Evolutionary conservation across 108 stramenopile species (phyloP).

Genomic region (Aureococcus anophagefferens): DNA sequence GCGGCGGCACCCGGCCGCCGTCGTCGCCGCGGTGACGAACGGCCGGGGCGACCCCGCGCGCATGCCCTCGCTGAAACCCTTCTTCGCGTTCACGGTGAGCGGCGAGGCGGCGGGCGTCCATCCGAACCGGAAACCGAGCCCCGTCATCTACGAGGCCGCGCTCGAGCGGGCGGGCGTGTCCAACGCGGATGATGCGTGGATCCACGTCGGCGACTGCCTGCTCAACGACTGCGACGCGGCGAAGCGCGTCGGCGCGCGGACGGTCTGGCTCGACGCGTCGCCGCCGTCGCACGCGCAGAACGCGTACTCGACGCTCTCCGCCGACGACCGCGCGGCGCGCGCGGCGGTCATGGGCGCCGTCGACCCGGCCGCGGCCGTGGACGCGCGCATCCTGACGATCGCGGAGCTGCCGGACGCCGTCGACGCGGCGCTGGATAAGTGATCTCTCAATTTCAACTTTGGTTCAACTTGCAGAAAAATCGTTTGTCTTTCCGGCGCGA

Average conservation of each 20-base stretch:
- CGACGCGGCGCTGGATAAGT: too few species aligned
- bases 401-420: too few species aligned
- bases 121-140: slow-evolving; percentile 52
- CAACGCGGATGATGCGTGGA: slow-evolving; percentile 46
- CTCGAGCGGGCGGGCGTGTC: slow-evolving; percentile 13
- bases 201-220: slow-evolving; percentile 73
- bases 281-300: too few species aligned
- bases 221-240: slow-evolving; percentile 72
- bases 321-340: too few species aligned
- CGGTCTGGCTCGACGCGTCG: slow-evolving; percentile 53
- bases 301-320: too few species aligned
- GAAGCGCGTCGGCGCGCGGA: slow-evolving; percentile 67
- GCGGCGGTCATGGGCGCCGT: too few species aligned
- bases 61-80: slow-evolving; percentile 56
- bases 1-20: slow-evolving; percentile 54
- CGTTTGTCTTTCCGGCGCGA: too few species aligned
- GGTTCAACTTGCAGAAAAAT: too few species aligned
- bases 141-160: slow-evolving; percentile 53
- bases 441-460: too few species aligned
- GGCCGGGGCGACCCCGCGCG: slow-evolving; percentile 59
- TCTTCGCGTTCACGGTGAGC: slow-evolving; percentile 59
- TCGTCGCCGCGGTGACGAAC: slow-evolving; percentile 63
- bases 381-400: too few species aligned
- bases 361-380: too few species aligned
- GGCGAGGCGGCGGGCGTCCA: slow-evolving; percentile 40